Percentiles rank a stretch among this genome's conserved stretches.
phyloP scores from a whole-genome alignment of 2,329 filamentous ascomycete genomes.

The Spiromastix sp. region DNA sequence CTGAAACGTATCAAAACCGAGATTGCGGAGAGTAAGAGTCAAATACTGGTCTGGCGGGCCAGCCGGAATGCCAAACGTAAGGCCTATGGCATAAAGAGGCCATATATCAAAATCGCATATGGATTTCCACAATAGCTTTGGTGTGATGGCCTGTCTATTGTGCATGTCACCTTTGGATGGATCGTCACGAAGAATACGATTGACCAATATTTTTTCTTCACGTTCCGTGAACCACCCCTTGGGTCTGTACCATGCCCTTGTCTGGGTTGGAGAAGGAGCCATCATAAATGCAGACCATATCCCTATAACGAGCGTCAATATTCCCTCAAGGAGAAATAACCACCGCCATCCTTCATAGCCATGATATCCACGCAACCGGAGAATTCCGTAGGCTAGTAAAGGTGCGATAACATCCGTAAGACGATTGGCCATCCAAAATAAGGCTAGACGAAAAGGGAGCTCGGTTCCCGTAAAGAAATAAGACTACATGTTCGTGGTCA shows the following conservation, averaged over 20 bases:
- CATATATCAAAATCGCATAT: constrained; percentile 48
- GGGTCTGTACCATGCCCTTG: constrained; percentile 49
- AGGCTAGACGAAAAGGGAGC: constrained; percentile 3
- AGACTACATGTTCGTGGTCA: constrained; percentile 10
- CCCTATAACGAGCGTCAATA: constrained; percentile 44
- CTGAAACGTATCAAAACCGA: constrained; percentile 49
- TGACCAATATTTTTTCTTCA: constrained; percentile 61
- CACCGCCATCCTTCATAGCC: constrained; percentile 33
- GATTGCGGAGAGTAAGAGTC: constrained; percentile 35
- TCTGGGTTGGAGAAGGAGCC: constrained; percentile 55
- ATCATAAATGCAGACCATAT: constrained; percentile 49
- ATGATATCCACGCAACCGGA: constrained; percentile 26
- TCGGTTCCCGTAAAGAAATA: constrained; percentile 14
- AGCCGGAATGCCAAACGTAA: constrained; percentile 33
- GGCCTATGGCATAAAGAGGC: constrained; percentile 42
- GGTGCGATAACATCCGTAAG: constrained; percentile 36
- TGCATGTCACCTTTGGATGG: constrained; percentile 52
- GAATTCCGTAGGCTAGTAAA: constrained; percentile 35
- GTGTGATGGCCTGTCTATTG: constrained; percentile 45
- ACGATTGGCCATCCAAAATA: constrained; percentile 40
- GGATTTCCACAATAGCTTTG: constrained; percentile 39
- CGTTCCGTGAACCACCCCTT: constrained; percentile 58
- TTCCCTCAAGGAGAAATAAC: constrained; percentile 31
- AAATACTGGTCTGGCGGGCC: constrained; percentile 26
- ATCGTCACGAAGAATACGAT: constrained; percentile 47